phyloP scores from a whole-genome alignment of 768 basidiomycete species.

The Leccinum broughii region DNA sequence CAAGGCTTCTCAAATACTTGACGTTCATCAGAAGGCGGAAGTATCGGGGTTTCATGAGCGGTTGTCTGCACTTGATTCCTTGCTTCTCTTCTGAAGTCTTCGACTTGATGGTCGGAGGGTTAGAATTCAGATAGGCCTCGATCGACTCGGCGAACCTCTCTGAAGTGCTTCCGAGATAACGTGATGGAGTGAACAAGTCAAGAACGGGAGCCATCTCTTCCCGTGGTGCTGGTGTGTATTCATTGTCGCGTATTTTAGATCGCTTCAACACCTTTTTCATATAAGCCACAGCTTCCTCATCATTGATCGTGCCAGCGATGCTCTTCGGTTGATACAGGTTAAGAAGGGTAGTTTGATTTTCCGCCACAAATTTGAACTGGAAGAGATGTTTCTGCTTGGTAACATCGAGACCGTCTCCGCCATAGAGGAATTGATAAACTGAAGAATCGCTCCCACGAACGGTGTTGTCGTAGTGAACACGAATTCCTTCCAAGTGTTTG shows the following conservation, averaged over 20 bases:
- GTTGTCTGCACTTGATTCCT: slow-evolving; percentile 45
- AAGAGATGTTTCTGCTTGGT: slow-evolving; percentile 95
- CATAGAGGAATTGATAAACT: slow-evolving; percentile 95
- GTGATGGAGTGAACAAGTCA: slow-evolving; percentile 73
- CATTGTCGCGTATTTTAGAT: slow-evolving; percentile 46
- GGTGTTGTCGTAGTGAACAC: slow-evolving; percentile 97
- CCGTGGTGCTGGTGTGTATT: slow-evolving; percentile 47
- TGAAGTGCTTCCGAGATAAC: slow-evolving; percentile 86
- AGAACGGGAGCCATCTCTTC: slow-evolving; percentile 72
- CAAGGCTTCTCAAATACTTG: slow-evolving; percentile 90
- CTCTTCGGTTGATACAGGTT: slow-evolving; percentile 65
- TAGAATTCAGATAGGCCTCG: slow-evolving; percentile 73
- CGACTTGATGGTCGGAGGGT: slow-evolving; percentile 55
- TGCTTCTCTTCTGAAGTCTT: slow-evolving; percentile 41
- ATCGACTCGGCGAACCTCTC: slow-evolving; percentile 86
- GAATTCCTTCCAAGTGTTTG: slow-evolving; percentile 96
- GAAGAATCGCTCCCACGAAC: slow-evolving; percentile 94
- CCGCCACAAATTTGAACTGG: slow-evolving; percentile 91
- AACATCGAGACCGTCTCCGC: slow-evolving; percentile 94
- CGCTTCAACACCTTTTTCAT: slow-evolving; percentile 92
- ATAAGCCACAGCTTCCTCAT: slow-evolving; percentile 64
- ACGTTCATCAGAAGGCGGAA: slow-evolving; percentile 87
- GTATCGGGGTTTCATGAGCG: slow-evolving; percentile 47
- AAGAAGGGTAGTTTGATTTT: slow-evolving; percentile 79
- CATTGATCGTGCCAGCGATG: slow-evolving; percentile 59